Conservation (phyloP, 345 rosid genomes). For the Viola odorata region DNA sequence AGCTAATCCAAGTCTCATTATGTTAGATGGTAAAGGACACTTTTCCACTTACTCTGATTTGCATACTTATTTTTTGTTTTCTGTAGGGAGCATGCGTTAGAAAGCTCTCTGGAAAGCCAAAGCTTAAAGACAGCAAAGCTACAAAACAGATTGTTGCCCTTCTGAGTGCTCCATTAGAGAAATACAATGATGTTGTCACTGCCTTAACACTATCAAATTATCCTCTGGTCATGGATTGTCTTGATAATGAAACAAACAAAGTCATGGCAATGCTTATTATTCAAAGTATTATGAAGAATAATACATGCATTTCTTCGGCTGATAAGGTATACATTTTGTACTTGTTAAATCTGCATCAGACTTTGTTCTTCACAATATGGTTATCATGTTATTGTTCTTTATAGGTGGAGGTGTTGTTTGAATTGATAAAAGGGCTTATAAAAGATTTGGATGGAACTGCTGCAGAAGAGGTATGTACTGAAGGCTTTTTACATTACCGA, state of each 20-base stretch:
- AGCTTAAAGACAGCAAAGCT: conserved; percentile 72
- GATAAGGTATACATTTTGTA: conserved; percentile 48
- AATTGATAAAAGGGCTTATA: conserved; percentile 81
- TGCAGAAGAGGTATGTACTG: conserved; percentile 10
- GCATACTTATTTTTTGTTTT: conserved; percentile 1
- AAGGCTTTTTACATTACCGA: conserved; percentile 4
- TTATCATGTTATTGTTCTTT: conserved; percentile 7
- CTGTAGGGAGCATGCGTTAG: conserved; percentile 83
- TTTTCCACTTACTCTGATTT: neutral
- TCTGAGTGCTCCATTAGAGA: conserved; percentile 94
- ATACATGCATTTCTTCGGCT: conserved; percentile 62
- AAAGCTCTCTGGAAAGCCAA: conserved; percentile 65
- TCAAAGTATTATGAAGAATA: conserved; percentile 93
- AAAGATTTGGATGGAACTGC: conserved; percentile 68
- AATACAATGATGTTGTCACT: conserved; percentile 80
- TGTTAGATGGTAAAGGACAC: neutral
- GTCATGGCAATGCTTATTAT: conserved; percentile 87
- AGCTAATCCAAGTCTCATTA: neutral
- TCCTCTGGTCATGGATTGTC: conserved; percentile 78
- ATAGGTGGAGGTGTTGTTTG: conserved; percentile 91
- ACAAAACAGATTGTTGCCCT: conserved; percentile 89
- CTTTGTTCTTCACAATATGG: conserved; percentile 7
- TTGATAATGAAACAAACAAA: conserved; percentile 79
- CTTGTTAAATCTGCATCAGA: neutral
- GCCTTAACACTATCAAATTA: conserved; percentile 81